Evolutionary conservation across 2,329 filamentous ascomycete genomes (phyloP).

Genomic region (Tolypocladium guangdongense): DNA sequence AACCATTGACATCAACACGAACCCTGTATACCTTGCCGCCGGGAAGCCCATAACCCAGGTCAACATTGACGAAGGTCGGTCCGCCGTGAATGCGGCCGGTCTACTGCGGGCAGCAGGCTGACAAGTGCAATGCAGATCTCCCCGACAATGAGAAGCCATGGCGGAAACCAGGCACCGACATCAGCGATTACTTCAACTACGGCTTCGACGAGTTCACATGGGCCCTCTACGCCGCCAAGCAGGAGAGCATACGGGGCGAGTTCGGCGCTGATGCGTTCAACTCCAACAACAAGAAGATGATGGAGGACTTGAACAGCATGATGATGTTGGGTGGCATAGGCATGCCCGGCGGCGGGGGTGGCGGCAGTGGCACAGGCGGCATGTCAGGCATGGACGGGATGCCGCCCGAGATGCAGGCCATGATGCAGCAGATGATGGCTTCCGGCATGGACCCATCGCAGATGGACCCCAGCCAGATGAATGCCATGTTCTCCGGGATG

Average conservation of each 20-base stretch:
- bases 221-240: conserved; percentile 86
- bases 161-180: conserved; percentile 86
- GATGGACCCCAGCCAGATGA: conserved; percentile 50
- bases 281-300: conserved; percentile 66
- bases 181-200: conserved; percentile 98
- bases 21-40: conserved; percentile 65
- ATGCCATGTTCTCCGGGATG: conserved; percentile 49
- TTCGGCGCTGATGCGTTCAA: conserved; percentile 57
- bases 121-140: conserved; percentile 36
- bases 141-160: conserved; percentile 84
- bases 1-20: conserved; percentile 72
- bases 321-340: conserved; percentile 50
- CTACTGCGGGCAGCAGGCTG: conserved; percentile 1
- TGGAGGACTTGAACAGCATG: conserved; percentile 57
- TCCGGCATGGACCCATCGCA: conserved; percentile 54
- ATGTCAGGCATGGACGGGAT: conserved; percentile 53
- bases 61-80: conserved; percentile 56
- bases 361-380: conserved; percentile 17
- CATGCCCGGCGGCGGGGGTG: conserved; percentile 27
- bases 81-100: background rate
- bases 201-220: conserved; percentile 98
- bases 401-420: conserved; percentile 53
- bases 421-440: conserved; percentile 63
- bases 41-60: conserved; percentile 74
- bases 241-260: conserved; percentile 66